phyloP scores from a whole-genome alignment of 1,284 basidiomycete species.

The Ustilago bromivora region DNA sequence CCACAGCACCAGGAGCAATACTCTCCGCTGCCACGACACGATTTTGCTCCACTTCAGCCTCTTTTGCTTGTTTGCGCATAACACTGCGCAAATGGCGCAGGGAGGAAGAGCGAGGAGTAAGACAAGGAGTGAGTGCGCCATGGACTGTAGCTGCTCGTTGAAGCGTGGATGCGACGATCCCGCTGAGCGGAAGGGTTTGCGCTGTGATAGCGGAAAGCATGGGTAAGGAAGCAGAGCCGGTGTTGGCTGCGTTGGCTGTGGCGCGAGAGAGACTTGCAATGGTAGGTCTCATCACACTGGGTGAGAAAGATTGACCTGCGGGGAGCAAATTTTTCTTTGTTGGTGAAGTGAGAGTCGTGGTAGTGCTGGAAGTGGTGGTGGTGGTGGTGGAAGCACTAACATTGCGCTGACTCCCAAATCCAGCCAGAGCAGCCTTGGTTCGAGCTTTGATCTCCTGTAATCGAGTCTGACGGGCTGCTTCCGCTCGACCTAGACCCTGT shows the following conservation, averaged over 20 bases:
- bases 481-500: slow-evolving; percentile 34
- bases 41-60: slow-evolving; percentile 30
- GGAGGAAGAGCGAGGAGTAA: slow-evolving; percentile 43
- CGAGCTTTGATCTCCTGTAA: slow-evolving; percentile 45
- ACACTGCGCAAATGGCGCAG: slow-evolving; percentile 41
- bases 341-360: not conserved
- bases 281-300: slow-evolving; percentile 40
- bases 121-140: slow-evolving; percentile 21
- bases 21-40: slow-evolving; percentile 37
- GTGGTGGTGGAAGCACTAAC: slow-evolving; percentile 19
- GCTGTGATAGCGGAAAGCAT: slow-evolving; percentile 19
- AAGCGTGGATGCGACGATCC: slow-evolving; percentile 1
- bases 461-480: slow-evolving; percentile 40
- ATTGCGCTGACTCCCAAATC: slow-evolving; percentile 32
- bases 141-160: slow-evolving; percentile 39
- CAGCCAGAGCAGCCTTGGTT: slow-evolving; percentile 34
- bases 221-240: slow-evolving; percentile 22
- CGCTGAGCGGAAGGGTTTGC: not conserved
- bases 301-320: slow-evolving; percentile 26
- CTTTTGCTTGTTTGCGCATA: slow-evolving; percentile 40
- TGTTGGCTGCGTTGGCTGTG: not conserved
- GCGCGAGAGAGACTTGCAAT: slow-evolving; percentile 32
- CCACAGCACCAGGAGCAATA: slow-evolving; percentile 32
- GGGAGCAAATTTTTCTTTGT: slow-evolving; percentile 6
- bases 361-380: slow-evolving; percentile 2